phyloP scores from a whole-genome alignment of 2,329 filamentous ascomycete species.

The Penicillium sp. region DNA sequence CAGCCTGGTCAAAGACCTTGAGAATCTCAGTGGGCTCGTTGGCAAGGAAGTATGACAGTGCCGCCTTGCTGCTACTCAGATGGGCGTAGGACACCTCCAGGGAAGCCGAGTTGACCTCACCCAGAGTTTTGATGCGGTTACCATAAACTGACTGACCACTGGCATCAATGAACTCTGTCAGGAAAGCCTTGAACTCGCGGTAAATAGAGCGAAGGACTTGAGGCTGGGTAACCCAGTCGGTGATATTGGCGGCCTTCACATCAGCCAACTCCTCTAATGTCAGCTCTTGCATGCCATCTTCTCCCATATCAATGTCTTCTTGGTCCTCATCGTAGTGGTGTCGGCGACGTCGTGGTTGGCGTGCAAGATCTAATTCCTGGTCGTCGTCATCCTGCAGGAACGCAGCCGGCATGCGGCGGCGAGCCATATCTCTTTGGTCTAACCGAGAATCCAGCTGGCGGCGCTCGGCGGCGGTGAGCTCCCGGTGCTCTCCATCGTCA shows the following conservation, averaged over 20 bases:
- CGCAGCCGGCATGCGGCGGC: constrained; percentile 61
- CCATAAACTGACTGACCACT: constrained; percentile 91
- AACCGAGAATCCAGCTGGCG: constrained; percentile 62
- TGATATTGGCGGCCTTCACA: constrained; percentile 88
- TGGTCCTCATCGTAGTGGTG: constrained; percentile 93
- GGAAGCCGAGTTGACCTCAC: constrained; percentile 94
- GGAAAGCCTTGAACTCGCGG: constrained; percentile 94
- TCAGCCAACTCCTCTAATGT: constrained; percentile 88
- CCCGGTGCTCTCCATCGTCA: constrained; percentile 65
- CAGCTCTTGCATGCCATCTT: constrained; percentile 92
- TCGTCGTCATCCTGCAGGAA: constrained; percentile 75
- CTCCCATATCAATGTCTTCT: constrained; percentile 84
- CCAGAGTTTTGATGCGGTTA: constrained; percentile 89
- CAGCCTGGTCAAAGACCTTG: constrained; percentile 93
- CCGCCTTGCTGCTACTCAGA: constrained; percentile 84
- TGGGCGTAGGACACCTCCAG: constrained; percentile 96
- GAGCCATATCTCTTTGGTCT: constrained; percentile 61
- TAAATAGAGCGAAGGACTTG: constrained; percentile 91
- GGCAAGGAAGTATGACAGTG: constrained; percentile 90
- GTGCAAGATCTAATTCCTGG: constrained; percentile 77
- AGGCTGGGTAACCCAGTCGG: constrained; percentile 90
- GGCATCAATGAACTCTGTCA: constrained; percentile 93
- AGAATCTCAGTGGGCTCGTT: constrained; percentile 95
- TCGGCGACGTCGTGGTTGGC: constrained; percentile 79
- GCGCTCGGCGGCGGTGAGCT: constrained; percentile 58